phyloP scores from a whole-genome alignment of 2,329 filamentous ascomycete species.

The Neonectria neomacrospora region DNA sequence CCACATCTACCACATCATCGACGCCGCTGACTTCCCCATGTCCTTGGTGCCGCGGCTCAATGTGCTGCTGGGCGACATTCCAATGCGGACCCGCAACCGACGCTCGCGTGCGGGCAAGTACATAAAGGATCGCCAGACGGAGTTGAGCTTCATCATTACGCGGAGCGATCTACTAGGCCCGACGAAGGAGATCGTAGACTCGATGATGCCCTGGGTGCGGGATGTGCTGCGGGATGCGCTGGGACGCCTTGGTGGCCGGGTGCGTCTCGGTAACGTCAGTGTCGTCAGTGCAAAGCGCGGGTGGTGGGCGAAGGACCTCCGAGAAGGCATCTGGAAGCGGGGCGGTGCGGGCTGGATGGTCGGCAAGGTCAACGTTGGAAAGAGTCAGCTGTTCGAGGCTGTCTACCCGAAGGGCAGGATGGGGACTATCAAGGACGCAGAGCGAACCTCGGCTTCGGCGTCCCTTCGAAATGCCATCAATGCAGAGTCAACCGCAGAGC shows the following conservation, averaged over 20 bases:
- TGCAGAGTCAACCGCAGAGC: slow-evolving; percentile 45
- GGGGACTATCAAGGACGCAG: slow-evolving; percentile 45
- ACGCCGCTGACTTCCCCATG: slow-evolving; percentile 97
- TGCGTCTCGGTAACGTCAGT: slow-evolving; percentile 88
- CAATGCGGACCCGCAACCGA: slow-evolving; percentile 82
- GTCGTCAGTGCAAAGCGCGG: slow-evolving; percentile 86
- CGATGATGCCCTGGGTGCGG: slow-evolving; percentile 85
- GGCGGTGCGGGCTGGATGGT: slow-evolving; percentile 95
- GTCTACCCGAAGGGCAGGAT: slow-evolving; percentile 83
- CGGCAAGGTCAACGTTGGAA: slow-evolving; percentile 98
- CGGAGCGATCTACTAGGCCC: slow-evolving; percentile 87
- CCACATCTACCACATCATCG: slow-evolving; percentile 93
- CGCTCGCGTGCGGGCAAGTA: slow-evolving; percentile 76
- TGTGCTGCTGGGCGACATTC: slow-evolving; percentile 74
- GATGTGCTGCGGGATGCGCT: slow-evolving; percentile 82
- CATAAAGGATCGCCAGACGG: slow-evolving; percentile 73
- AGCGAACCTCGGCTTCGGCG: slow-evolving; percentile 28
- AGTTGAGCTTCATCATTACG: slow-evolving; percentile 92
- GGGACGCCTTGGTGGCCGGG: slow-evolving; percentile 71
- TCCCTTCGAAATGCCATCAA: slow-evolving; percentile 27
- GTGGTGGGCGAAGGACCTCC: slow-evolving; percentile 93
- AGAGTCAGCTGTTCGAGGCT: slow-evolving; percentile 88
- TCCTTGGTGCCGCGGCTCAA: slow-evolving; percentile 85
- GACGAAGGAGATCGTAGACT: slow-evolving; percentile 84
- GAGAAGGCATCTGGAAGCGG: slow-evolving; percentile 84